Percentiles rank a stretch among this genome's conserved stretches.
These are phyloP conservation scores for Fusarium pseudograminearum DNA, from an alignment of 2,329 filamentous ascomycete genomes.

Conservation along the genomic window DNA sequence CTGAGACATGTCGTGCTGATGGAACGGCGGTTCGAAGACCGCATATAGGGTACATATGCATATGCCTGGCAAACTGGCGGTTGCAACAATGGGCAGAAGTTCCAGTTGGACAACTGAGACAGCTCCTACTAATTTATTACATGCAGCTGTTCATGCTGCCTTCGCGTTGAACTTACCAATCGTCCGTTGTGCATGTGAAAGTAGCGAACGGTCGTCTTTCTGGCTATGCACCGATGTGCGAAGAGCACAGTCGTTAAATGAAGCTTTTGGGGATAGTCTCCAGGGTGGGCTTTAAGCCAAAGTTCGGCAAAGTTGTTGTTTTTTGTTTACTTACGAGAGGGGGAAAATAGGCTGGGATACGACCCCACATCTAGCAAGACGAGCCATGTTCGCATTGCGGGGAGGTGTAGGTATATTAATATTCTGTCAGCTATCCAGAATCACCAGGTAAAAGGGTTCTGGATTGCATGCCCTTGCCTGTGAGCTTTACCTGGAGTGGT, in stretches of 20 bases:
- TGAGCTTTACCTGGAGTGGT: constrained; percentile 22
- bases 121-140: neutral
- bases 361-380: constrained; percentile 29
- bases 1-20: constrained; percentile 1
- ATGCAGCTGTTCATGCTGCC: neutral
- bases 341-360: constrained; percentile 4
- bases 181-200: neutral
- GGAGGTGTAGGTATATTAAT: constrained; percentile 19
- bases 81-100: neutral
- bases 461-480: constrained; percentile 15
- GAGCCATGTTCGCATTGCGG: constrained; percentile 31
- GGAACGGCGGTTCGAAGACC: constrained; percentile 15
- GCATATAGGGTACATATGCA: constrained; percentile 1
- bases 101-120: neutral
- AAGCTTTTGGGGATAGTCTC: constrained; percentile 27
- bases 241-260: constrained; percentile 2
- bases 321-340: constrained; percentile 14
- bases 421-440: neutral
- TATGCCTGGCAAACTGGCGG: neutral
- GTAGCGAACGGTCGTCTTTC: neutral
- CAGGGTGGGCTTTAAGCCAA: constrained; percentile 19
- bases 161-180: neutral
- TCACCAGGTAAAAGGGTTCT: constrained; percentile 3
- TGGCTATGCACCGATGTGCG: neutral
- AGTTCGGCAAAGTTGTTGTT: constrained; percentile 23